These are phyloP conservation scores for Didymella pomorum DNA, from an alignment of 2,329 filamentous ascomycete genomes.

Conservation along the genomic window DNA sequence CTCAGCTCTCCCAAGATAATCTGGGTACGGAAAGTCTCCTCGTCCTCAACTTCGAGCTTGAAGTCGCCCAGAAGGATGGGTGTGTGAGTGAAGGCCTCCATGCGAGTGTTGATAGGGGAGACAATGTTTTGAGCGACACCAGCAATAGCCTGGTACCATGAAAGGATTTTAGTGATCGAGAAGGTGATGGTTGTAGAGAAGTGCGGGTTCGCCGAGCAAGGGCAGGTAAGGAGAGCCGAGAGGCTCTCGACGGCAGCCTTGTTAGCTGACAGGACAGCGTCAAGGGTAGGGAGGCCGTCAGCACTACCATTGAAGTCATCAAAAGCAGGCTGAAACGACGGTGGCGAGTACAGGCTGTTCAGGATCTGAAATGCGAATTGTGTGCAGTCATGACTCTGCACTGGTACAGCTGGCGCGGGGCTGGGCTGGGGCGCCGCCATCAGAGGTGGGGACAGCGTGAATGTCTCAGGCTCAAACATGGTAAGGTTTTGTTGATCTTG, in stretches of 20 bases:
- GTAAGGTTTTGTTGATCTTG: slow-evolving; percentile 36
- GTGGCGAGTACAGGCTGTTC: slow-evolving; percentile 45
- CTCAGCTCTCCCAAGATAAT: slow-evolving; percentile 45
- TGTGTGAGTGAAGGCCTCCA: slow-evolving; percentile 41
- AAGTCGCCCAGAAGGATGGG: slow-evolving; percentile 37
- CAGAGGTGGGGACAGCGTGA: slow-evolving; percentile 16
- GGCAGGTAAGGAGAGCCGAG: slow-evolving; percentile 43
- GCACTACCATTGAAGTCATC: slow-evolving; percentile 38
- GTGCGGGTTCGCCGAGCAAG: slow-evolving; percentile 48
- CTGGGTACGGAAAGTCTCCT: slow-evolving; percentile 43
- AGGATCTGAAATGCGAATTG: slow-evolving; percentile 48
- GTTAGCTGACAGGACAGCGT: slow-evolving; percentile 44
- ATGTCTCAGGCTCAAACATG: slow-evolving; percentile 18
- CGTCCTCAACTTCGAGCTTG: slow-evolving; percentile 38
- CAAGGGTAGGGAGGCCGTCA: slow-evolving; percentile 41
- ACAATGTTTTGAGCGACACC: slow-evolving; percentile 32
- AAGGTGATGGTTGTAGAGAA: slow-evolving; percentile 49
- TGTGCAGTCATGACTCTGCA: slow-evolving; percentile 46
- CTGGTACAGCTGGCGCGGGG: slow-evolving; percentile 34
- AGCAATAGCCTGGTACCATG: slow-evolving; percentile 48
- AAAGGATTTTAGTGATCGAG: slow-evolving; percentile 47
- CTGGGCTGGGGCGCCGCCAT: slow-evolving; percentile 41
- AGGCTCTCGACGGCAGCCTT: slow-evolving; percentile 47
- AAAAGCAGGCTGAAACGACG: slow-evolving; percentile 34
- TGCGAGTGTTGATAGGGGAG: slow-evolving; percentile 33